phyloP scores from a whole-genome alignment of 805 yeast species.

The Torulaspora quercuum region DNA sequence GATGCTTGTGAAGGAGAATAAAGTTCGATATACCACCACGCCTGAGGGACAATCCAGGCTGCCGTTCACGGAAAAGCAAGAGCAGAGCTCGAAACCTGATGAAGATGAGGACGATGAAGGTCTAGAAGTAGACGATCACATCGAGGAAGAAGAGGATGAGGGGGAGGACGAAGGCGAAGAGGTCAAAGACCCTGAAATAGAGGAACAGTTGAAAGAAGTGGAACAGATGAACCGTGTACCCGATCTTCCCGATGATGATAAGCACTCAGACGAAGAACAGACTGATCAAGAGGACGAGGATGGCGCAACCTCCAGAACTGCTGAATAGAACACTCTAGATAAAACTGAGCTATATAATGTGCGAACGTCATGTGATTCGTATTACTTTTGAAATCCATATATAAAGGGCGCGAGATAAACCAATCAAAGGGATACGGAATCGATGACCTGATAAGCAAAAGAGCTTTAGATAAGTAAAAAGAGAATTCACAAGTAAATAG shows the following conservation, averaged over 20 bases:
- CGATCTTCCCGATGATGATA: constrained; percentile 18
- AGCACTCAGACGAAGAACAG: constrained; percentile 8
- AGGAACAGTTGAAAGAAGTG: constrained; percentile 21
- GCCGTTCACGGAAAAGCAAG: constrained; percentile 12
- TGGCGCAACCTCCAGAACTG: constrained; percentile 12
- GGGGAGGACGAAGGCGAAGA: constrained; percentile 19
- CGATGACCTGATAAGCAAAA: no score
- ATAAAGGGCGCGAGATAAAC: no score
- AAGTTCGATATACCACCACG: constrained; percentile 24
- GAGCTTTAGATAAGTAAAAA: no score
- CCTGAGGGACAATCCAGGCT: constrained; percentile 20
- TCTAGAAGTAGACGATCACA: constrained; percentile 15
- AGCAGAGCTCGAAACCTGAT: neutral
- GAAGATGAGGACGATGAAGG: constrained; percentile 9
- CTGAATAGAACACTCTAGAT: neutral
- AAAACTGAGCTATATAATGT: no score
- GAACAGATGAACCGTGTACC: constrained; percentile 21
- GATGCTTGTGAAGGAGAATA: constrained; percentile 23
- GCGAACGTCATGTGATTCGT: no score
- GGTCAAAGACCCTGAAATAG: constrained; percentile 19
- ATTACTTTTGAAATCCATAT: no score
- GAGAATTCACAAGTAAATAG: neutral
- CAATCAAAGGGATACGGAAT: no score
- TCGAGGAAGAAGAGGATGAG: constrained; percentile 16
- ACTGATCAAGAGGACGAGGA: constrained; percentile 13